Evolutionary conservation across 345 rosid genomes (phyloP), one percentile per base, ranked within the genome.

Genomic region (Populus tremula): DNA sequence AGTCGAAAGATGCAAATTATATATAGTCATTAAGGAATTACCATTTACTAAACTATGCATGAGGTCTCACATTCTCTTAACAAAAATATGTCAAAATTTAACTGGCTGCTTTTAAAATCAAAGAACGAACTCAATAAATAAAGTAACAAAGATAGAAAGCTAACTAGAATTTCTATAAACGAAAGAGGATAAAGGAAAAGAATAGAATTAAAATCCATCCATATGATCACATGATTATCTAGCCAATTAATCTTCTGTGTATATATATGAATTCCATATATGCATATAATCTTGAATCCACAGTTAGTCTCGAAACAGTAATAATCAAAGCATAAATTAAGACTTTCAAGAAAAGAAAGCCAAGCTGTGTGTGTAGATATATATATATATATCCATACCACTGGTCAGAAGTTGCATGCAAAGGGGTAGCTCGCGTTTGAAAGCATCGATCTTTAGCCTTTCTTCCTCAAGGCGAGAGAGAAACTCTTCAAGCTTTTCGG

Each of bases 321-420:
- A 4, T n/a, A 56, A n/a, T 11, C 23, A 56, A 56, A 56, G 27
- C 13, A 41, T 29, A 9, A 72, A 66, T 9, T 9, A 39, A 36
- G 66, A 20, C 53, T 36, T 65, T 25, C 73, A 33, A 41, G 56
- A 27, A 45, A 69, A 67, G 16, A 59, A 53, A n/a, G 8, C 6
- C 49, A 47, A 38, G 59, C 16, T 50, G 65, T 29, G 4, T 63
- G 10, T 18, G 56, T 29, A 2, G 59, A 8, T 18, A 50, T 61
- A 47, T 8, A 41, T 9, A 21, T 53, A 1, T 18, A 18, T 21
- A 21, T 56, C 3, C 21, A 77, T 89, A 93, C 99, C 99, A 77
- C 89, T 89, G 76, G 92, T 74, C 85, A 96, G 99, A 85, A 96
- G 99, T 70, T 96, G 98, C 98, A 96, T 94, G 94, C 99, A 96